These are phyloP conservation scores for Syncephalastrum sp. DNA, from an alignment of 371 early-diverging fungal species.

Conservation along the genomic window DNA sequence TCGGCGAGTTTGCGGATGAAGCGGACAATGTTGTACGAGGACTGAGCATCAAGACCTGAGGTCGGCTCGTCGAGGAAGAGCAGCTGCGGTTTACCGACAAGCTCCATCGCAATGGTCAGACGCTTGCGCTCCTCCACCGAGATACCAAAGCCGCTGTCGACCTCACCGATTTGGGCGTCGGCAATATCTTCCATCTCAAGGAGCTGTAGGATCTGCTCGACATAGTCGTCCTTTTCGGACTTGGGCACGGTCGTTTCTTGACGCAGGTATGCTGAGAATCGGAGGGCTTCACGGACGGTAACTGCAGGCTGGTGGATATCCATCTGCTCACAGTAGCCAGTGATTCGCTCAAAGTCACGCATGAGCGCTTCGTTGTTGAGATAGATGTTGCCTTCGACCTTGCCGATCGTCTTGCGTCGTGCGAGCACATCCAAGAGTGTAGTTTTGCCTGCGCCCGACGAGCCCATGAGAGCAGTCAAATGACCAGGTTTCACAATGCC, in stretches of 20 bases:
- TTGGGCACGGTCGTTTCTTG: conserved; percentile 52
- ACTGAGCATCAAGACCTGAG: conserved; percentile 66
- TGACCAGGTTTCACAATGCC: conserved; percentile 65
- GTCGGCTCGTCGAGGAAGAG: conserved; percentile 88
- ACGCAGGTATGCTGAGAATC: conserved; percentile 68
- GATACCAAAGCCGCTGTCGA: conserved; percentile 47
- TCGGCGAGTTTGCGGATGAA: conserved; percentile 63
- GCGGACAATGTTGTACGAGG: conserved; percentile 67
- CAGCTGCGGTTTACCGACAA: conserved; percentile 70
- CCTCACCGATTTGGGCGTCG: conserved; percentile 55
- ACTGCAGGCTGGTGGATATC: conserved; percentile 68
- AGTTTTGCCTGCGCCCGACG: conserved; percentile 85
- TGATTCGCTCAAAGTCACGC: conserved; percentile 64
- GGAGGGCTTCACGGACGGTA: conserved; percentile 64
- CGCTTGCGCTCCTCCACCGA: conserved; percentile 68
- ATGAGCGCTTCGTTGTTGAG: conserved; percentile 49
- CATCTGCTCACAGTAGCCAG: conserved; percentile 84
- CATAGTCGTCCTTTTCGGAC: conserved; percentile 57
- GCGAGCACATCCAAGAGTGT: conserved; percentile 80
- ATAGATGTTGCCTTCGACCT: conserved; percentile 64
- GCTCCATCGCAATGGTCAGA: conserved; percentile 67
- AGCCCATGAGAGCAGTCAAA: conserved; percentile 79
- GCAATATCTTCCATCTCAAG: conserved; percentile 60
- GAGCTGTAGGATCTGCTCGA: conserved; percentile 64
- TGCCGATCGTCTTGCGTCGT: conserved; percentile 73